These are phyloP conservation scores for Aspergillus floridensis DNA, from an alignment of 2,329 filamentous ascomycete species.

Conservation along the genomic window DNA sequence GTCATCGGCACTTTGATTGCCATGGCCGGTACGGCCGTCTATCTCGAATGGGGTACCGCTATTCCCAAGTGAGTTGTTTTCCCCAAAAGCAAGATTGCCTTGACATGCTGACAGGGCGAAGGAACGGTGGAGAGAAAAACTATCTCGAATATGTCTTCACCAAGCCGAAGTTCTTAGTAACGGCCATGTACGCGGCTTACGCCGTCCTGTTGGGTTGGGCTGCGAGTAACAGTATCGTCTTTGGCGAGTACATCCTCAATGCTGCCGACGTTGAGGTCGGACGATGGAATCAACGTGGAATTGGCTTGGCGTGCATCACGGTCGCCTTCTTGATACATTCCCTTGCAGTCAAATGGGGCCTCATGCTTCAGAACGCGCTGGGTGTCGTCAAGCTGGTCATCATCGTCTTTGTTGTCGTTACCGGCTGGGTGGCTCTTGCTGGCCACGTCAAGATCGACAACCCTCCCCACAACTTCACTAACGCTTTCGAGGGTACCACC, in stretches of 20 bases:
- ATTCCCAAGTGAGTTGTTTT: slow-evolving; percentile 41
- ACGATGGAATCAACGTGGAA: slow-evolving; percentile 51
- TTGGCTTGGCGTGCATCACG: slow-evolving; percentile 50
- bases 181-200: slow-evolving; percentile 54
- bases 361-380: slow-evolving; percentile 50
- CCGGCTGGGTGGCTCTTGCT: slow-evolving; percentile 41
- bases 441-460: slow-evolving; percentile 37
- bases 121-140: slow-evolving; percentile 54
- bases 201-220: slow-evolving; percentile 53
- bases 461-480: slow-evolving; percentile 37
- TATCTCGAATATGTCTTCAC: slow-evolving; percentile 55
- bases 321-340: slow-evolving; percentile 50
- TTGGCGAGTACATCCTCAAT: slow-evolving; percentile 53
- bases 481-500: slow-evolving; percentile 40
- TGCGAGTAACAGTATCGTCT: slow-evolving; percentile 52
- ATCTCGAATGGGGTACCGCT: slow-evolving; percentile 52
- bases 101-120: slow-evolving; percentile 19
- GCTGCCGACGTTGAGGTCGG: slow-evolving; percentile 42
- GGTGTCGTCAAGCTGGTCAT: slow-evolving; percentile 52
- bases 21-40: slow-evolving; percentile 44
- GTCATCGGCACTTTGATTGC: slow-evolving; percentile 49
- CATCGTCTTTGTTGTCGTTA: slow-evolving; percentile 47
- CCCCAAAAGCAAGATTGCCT: not conserved
- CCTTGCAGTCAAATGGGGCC: slow-evolving; percentile 47
- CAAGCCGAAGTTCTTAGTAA: slow-evolving; percentile 52